Base-by-base conservation (phyloP, 1,284 basidiomycete species). In the Boletus sp. region DNA sequence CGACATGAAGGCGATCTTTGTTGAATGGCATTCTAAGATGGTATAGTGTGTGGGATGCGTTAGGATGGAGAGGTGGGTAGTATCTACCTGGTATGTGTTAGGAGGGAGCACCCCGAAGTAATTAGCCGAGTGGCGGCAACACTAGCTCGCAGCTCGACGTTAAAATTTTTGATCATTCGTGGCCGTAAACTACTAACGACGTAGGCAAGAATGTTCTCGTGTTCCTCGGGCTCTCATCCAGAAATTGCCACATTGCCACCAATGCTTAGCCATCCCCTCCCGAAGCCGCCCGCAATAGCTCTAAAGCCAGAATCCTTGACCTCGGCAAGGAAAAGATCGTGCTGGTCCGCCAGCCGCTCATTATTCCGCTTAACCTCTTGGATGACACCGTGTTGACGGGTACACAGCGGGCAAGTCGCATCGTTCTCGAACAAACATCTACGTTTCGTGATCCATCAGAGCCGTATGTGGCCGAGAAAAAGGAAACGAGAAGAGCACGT, bases 371-470 rank as follows among this genome's bases (percentile, higher is more conserved):
- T 75, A 44, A 96, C 87, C 61, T 96, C 93, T 27, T 88, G 82
- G 26, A 97, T 86, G 45, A 95, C 80, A n/a, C 86, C 83, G 60
- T 96, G 91, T 55, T 90, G 83, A 8, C 83, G 78, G 1, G 86
- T 89, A 59, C 94, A 98, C 13, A 81, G 77, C 0, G 91, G 91
- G 61, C 95, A 99, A 62, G 95, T 90, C 0, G 84, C 83, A 53
- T 94, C 91, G 54, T 88, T 80, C 52, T 94, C 91, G 12, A 81
- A 78, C 32, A 93, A 72, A 64, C 89, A 97, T 49, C 86, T 94
- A 22, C 14, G 20, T 23, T 8, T 1, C 7, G 2, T 5, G 33
- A 17, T 9, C n/a, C 1, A 38, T 49, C 33, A 58, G 29, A 22
- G 34, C 19, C 10, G 5, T 19, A 9, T 8, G 8, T n/a, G n/a